Percentiles rank a stretch among this genome's conserved stretches.
Conservation (phyloP, 176 grass and related monocot species). For the Luzula sylvatica region DNA sequence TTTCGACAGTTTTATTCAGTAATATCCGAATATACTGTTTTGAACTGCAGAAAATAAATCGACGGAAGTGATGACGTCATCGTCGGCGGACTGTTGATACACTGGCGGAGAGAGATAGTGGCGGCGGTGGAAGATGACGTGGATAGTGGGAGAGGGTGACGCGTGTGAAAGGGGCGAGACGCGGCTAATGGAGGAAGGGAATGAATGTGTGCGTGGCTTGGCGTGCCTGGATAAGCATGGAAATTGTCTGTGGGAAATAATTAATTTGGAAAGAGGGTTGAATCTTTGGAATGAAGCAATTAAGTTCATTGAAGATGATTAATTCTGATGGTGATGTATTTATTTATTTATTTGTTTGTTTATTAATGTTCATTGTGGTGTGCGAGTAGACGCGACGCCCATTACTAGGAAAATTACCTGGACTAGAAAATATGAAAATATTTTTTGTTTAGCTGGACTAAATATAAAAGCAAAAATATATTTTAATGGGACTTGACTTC, state of each 20-base stretch:
- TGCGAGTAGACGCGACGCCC: constrained; percentile 12
- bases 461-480: too few species aligned
- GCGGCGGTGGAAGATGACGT: not conserved
- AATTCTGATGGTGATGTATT: too few species aligned
- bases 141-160: not conserved
- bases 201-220: not conserved
- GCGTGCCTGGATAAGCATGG: constrained; percentile 2
- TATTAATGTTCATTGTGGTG: constrained; percentile 1
- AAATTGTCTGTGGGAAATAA: not conserved
- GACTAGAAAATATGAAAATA: too few species aligned
- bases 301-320: not conserved
- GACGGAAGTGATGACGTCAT: not conserved
- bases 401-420: not conserved
- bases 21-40: too few species aligned
- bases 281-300: constrained; percentile 1
- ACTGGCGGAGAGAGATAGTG: not conserved
- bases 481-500: too few species aligned
- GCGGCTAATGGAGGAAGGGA: not conserved
- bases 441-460: too few species aligned
- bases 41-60: not conserved
- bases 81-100: not conserved
- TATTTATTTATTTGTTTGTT: too few species aligned
- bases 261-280: not conserved
- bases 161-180: not conserved
- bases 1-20: too few species aligned